Evolutionary conservation across 495 filamentous ascomycete genomes (phyloP).

Genomic region (Choiromyces venosus): DNA sequence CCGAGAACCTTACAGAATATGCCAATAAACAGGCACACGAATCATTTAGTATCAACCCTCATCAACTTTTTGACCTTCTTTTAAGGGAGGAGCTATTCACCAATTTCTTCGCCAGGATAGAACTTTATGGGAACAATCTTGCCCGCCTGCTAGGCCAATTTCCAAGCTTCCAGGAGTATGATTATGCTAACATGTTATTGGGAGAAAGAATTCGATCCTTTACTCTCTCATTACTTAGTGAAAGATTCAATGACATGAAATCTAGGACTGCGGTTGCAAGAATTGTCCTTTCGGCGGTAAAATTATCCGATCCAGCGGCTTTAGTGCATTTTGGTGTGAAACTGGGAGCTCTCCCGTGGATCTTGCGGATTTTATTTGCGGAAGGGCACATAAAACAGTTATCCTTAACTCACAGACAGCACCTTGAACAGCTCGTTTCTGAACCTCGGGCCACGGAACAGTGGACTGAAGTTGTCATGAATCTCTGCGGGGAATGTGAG

Average conservation of each 20-base stretch:
- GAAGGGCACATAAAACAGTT: background rate
- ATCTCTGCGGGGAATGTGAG: too few relatives aligned
- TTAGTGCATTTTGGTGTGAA: slow-evolving; percentile 2
- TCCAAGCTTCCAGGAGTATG: background rate
- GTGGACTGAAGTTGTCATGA: too few relatives aligned
- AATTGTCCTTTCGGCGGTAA: slow-evolving; percentile 10
- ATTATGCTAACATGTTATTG: background rate
- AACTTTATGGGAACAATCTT: slow-evolving; percentile 4
- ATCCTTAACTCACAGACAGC: background rate
- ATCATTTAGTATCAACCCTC: slow-evolving; percentile 11
- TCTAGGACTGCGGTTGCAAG: background rate
- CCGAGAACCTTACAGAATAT: background rate
- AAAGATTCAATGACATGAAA: background rate
- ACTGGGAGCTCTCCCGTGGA: slow-evolving; percentile 10
- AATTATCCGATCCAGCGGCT: slow-evolving; percentile 3
- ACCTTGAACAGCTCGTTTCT: background rate
- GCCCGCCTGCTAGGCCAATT: slow-evolving; percentile 5
- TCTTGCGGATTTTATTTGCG: slow-evolving; percentile 8
- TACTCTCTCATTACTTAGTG: slow-evolving; percentile 10
- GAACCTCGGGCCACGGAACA: background rate
- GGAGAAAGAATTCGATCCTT: slow-evolving; percentile 9
- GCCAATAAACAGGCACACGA: slow-evolving; percentile 2
- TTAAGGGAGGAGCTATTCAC: slow-evolving; percentile 1
- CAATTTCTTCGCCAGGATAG: slow-evolving; percentile 8
- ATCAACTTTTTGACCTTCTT: slow-evolving; percentile 16